Percentiles rank a stretch among this genome's conserved stretches.
Conservation (phyloP, 305 asterid genomes). For the Ruellia speciosa region DNA sequence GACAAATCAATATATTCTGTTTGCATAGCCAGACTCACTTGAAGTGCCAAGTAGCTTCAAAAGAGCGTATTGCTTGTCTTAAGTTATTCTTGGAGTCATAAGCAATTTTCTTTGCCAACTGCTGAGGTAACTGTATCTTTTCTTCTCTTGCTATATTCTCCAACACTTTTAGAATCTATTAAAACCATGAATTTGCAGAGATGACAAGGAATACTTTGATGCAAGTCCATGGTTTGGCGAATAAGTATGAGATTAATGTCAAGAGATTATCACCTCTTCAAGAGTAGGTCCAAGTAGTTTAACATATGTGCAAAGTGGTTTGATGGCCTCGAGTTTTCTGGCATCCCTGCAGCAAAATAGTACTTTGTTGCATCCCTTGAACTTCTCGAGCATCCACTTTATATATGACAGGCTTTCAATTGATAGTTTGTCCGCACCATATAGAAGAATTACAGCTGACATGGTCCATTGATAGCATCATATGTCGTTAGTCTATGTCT, state of each 20-base stretch:
- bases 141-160: conserved; percentile 61
- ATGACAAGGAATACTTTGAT: conserved; percentile 16
- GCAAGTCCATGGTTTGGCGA: neutral
- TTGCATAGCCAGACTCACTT: conserved; percentile 33
- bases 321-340: conserved; percentile 50
- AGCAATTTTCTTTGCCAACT: conserved; percentile 56
- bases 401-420: conserved; percentile 54
- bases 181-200: conserved; percentile 12
- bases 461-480: conserved; percentile 11
- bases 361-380: conserved; percentile 55
- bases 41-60: conserved; percentile 80
- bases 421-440: conserved; percentile 71
- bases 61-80: conserved; percentile 86
- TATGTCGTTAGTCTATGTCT: conserved; percentile 17
- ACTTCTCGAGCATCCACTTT: conserved; percentile 70
- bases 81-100: conserved; percentile 65
- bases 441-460: conserved; percentile 61
- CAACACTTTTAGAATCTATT: conserved; percentile 58
- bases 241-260: conserved; percentile 3
- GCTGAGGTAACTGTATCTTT: conserved; percentile 45
- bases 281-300: conserved; percentile 69
- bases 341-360: conserved; percentile 79
- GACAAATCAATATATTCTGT: conserved; percentile 3
- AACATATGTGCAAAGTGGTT: conserved; percentile 49
- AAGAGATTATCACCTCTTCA: conserved; percentile 45